Conservation (phyloP, 352 stramenopile genomes). For the Albugo laibachii region DNA sequence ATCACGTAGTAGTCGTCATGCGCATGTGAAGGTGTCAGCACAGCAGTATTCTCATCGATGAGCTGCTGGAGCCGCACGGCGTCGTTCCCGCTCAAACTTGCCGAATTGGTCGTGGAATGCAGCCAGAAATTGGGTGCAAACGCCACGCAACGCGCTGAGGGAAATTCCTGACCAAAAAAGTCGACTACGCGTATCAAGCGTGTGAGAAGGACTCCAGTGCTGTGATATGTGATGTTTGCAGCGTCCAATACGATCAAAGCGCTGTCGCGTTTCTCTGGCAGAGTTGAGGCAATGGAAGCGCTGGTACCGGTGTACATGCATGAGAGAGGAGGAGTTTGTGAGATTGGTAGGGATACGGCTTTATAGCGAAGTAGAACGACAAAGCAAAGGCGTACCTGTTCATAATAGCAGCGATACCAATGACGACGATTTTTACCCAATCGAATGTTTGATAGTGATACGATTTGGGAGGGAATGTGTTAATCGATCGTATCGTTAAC, state of each 20-base stretch:
- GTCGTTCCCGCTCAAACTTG: conserved; percentile 12
- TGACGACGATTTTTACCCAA: not conserved
- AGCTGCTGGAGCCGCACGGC: conserved; percentile 28
- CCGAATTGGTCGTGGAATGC: conserved; percentile 11
- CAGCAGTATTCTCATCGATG: conserved; percentile 39
- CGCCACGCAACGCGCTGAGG: conserved; percentile 23
- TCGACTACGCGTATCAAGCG: conserved; percentile 43
- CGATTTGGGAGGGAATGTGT: too few species aligned
- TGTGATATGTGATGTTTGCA: conserved; percentile 53
- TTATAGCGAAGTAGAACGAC: not conserved
- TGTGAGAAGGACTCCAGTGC: conserved; percentile 22
- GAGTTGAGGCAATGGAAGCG: too few species aligned
- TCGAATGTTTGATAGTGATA: too few species aligned
- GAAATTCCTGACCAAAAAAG: conserved; percentile 27
- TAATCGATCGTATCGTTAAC: too few species aligned
- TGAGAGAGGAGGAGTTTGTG: not conserved
- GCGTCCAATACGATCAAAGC: conserved; percentile 44
- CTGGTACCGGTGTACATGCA: not conserved
- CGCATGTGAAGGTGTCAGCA: conserved; percentile 57
- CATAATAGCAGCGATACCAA: not conserved
- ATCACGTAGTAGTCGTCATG: conserved; percentile 86
- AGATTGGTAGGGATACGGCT: not conserved
- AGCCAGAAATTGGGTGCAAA: conserved; percentile 74
- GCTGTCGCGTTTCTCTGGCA: not conserved
- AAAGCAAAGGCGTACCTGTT: not conserved